Evolutionary conservation across 148 eudicot genomes (phyloP), one percentile per base, ranked within the genome.

Genomic region (Amaranthus hypochondriacus): DNA sequence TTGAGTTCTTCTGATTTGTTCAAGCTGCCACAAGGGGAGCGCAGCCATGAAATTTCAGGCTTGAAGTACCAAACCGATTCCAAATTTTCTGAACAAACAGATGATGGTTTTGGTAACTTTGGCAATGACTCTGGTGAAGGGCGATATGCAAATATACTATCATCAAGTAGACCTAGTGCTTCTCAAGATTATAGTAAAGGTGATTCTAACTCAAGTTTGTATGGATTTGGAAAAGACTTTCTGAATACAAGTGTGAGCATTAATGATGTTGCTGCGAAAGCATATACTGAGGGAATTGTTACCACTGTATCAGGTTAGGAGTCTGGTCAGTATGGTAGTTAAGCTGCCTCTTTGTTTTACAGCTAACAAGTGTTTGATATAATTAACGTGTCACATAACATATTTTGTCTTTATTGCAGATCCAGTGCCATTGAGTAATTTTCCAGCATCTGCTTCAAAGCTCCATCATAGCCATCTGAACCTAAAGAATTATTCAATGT

Each of bases 251-350:
- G 54, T 69, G 71, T 81, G 55, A 83, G 71, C 70, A 47, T 71
- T 43, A 57, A 83, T 73, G 68, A 73, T 77, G 66, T 66, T 67
- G 66, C 73, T 68, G 21, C 83, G 47, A 78, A 75, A 68, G 57
- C 62, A 44, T 69, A 75, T 72, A 56, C 66, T 56, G 78, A 80
- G 21, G 80, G 80, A 74, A 83, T 78, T 73, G 78, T 63, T 44
- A 73, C 84, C 67, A 66, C 48, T 56, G 65, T 68, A 21, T 76
- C 54, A 50, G 73, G 65, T 55, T 79, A 84, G 55, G 77, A 78
- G n/a, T 74, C 81, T 76, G 86, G 84, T 81, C 72, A 83, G 84
- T 80, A 21, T 12, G 43, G 52, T 62, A 12, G 70, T 55, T 68
- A 61, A 21, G 12, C 70, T 28, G 9, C 57, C 63, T 62, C 55